Percentiles rank a stretch among this genome's conserved stretches.
Evolutionary conservation across 768 basidiomycete species (phyloP).

Genomic region (Lactarius sp.): DNA sequence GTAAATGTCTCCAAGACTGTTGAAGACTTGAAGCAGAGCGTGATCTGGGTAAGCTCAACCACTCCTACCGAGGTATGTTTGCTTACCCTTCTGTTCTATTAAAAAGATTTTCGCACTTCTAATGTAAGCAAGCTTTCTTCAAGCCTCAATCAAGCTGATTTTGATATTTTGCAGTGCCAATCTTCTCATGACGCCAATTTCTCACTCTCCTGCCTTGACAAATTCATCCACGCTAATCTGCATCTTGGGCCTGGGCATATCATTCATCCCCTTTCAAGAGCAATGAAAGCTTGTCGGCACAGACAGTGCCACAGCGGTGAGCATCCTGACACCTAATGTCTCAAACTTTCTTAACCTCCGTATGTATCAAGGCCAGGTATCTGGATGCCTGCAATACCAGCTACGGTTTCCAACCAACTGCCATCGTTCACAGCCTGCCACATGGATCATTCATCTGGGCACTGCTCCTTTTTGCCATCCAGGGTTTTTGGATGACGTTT

Average conservation of each 20-base stretch:
- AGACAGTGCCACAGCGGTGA: not conserved
- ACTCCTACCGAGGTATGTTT: not conserved
- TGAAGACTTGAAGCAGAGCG: not conserved
- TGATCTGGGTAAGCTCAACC: constrained; percentile 3
- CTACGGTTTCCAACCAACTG: constrained; percentile 16
- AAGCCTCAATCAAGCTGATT: not conserved
- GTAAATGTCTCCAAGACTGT: constrained; percentile 8
- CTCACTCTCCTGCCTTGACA: not conserved
- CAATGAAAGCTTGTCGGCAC: not conserved
- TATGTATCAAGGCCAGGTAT: not conserved
- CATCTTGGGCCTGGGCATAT: not conserved
- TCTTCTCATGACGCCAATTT: not conserved
- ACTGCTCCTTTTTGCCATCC: constrained; percentile 2
- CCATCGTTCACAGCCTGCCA: constrained; percentile 16
- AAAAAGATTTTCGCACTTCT: constrained; percentile 2
- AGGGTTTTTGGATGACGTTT: constrained; percentile 18
- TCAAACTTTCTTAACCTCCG: not conserved
- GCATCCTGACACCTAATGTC: not conserved
- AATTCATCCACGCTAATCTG: constrained; percentile 3
- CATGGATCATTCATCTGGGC: constrained; percentile 9
- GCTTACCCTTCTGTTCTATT: not conserved
- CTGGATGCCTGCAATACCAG: constrained; percentile 3
- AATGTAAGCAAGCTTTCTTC: not conserved
- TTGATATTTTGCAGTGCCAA: not conserved
- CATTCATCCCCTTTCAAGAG: constrained; percentile 1